phyloP scores from a whole-genome alignment of 1,139 yeast species.

The Yamadazyma aaseri region DNA sequence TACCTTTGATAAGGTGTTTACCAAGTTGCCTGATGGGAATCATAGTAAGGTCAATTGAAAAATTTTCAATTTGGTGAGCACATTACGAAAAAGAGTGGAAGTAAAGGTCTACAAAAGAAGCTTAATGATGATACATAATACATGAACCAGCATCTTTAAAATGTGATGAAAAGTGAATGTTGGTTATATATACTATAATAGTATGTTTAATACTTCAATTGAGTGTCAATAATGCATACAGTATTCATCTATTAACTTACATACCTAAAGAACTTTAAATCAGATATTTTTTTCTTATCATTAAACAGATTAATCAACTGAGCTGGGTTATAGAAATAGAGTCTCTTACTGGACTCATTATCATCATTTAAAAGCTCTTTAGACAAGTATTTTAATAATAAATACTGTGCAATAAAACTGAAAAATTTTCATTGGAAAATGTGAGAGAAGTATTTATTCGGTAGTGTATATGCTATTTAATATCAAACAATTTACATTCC shows the following conservation, averaged over 20 bases:
- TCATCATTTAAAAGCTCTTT: slow-evolving; percentile 30
- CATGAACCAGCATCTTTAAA: too few relatives aligned
- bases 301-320: slow-evolving; percentile 51
- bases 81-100: too few relatives aligned
- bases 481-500: too few relatives aligned
- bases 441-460: too few relatives aligned
- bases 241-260: slow-evolving; percentile 9
- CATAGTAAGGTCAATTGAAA: slow-evolving; percentile 4
- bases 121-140: too few relatives aligned
- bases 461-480: too few relatives aligned
- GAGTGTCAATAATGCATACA: too few relatives aligned
- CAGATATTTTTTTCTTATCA: slow-evolving; percentile 47
- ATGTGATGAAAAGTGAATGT: too few relatives aligned
- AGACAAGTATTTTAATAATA: slow-evolving; percentile 11
- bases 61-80: slow-evolving; percentile 5
- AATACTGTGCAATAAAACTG: slow-evolving; percentile 2
- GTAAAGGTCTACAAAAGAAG: too few relatives aligned
- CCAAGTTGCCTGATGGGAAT: slow-evolving; percentile 3
- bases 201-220: too few relatives aligned
- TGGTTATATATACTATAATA: too few relatives aligned
- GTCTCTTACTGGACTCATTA: slow-evolving; percentile 42
- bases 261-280: slow-evolving; percentile 19
- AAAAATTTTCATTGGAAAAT: slow-evolving; percentile 1
- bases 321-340: slow-evolving; percentile 50
- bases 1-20: slow-evolving; percentile 1